phyloP scores from a whole-genome alignment of 225 moss, liverwort and hornwort genomes.

The Sphagnum tenellum region DNA sequence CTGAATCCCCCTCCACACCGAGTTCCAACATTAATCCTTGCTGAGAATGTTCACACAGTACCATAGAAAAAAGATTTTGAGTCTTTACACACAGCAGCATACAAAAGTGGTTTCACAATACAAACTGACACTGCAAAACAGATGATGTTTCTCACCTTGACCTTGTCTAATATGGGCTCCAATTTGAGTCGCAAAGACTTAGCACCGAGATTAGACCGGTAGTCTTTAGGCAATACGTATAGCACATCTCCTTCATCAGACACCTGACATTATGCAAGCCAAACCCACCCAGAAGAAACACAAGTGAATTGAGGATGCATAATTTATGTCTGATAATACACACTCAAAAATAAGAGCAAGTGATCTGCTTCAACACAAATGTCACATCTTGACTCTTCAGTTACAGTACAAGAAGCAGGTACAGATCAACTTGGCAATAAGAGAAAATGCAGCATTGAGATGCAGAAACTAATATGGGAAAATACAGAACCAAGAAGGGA shows the following conservation, averaged over 20 bases:
- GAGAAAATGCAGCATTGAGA: too few relatives aligned
- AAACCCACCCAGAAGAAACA: background rate
- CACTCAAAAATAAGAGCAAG: background rate
- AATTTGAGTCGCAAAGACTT: conserved; percentile 92
- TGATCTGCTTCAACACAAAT: background rate
- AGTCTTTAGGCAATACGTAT: conserved; percentile 86
- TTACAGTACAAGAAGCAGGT: too few relatives aligned
- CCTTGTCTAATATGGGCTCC: conserved; percentile 76
- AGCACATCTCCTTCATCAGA: conserved; percentile 99
- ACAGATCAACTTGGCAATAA: too few relatives aligned
- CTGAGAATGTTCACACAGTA: too few relatives aligned
- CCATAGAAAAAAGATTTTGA: conserved; percentile 2
- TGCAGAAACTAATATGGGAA: too few relatives aligned
- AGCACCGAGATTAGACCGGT: conserved; percentile 60
- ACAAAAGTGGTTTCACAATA: background rate
- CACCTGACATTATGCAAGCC: conserved; percentile 37
- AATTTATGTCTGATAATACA: too few relatives aligned
- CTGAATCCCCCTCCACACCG: conserved; percentile 16
- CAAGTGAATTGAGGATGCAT: too few relatives aligned
- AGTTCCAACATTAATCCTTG: too few relatives aligned
- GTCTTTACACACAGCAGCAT: background rate
- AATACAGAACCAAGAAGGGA: too few relatives aligned
- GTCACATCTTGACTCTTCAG: background rate
- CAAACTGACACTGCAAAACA: too few relatives aligned
- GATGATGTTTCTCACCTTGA: conserved; percentile 40